Base-by-base conservation (phyloP, 305 asterid genomes). In the Fraxinus nigra region DNA sequence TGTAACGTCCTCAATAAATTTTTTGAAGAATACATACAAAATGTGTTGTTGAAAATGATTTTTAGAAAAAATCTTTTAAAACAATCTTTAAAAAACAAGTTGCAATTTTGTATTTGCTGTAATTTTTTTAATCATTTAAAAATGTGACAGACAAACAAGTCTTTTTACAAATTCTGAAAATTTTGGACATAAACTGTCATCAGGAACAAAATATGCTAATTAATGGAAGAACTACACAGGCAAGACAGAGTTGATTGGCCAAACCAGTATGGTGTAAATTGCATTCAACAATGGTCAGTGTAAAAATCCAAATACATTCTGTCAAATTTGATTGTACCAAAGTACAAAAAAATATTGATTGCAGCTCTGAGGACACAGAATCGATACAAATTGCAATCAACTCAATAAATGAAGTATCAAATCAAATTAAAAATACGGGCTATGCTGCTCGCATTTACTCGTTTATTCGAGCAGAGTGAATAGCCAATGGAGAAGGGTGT, bases 321-420 rank as follows among this genome's bases (percentile, higher is more conserved):
- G 34, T 30, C 13, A 16, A 81, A 22, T 26, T 79, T 24, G 40
- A 76, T 37, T 34, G 33, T 34, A 20, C 78, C 59, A 9, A 63
- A 43, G 33, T 75, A 78, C 72, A 82, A 75, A 75, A 28, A 54
- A 70, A 46, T 16, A 69, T 43, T 14, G 80, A 87, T 79, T 80
- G 54, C 77, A 79, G 72, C 83, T 76, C 35, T 77, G 16, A 79
- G 80, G 79, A 75, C 70, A 61, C 28, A 85, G 79, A 79, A 51
- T 48, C 76, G 20, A 67, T 81, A 80, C 80, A 78, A 81, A 85
- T 85, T 76, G 83, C 34, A 30, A 81, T 84, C 48, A 72, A 65
- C 82, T 84, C 85, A 30, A 79, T 34, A 46, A 82, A 59, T 75
- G 80, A 82, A 65, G 72, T 26, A 69, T 72, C 33, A 80, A 79